Evolutionary conservation across 495 filamentous ascomycete species (phyloP).

Genomic region (Penicillium ochrochloron): DNA sequence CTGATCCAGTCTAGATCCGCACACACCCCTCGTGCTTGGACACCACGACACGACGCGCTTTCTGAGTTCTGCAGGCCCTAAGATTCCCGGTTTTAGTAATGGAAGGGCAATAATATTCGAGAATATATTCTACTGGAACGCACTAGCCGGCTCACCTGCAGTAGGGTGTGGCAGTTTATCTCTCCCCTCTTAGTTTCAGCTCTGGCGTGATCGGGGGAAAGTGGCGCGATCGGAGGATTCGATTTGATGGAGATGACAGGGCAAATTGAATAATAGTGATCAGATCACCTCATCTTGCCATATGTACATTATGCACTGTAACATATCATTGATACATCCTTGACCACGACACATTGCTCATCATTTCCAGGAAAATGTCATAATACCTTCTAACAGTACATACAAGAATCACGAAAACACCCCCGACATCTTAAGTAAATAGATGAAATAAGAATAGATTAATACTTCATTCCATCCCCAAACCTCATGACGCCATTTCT

Average conservation of each 20-base stretch:
- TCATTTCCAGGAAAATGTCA: not conserved
- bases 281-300: not conserved
- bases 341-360: not conserved
- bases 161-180: slow-evolving; percentile 1
- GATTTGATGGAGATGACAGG: not conserved
- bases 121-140: not conserved
- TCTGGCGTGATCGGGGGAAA: slow-evolving; percentile 5
- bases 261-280: not conserved
- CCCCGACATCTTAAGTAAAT: not conserved
- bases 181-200: not conserved
- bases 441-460: not conserved
- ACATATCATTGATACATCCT: too few species aligned
- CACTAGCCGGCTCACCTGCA: slow-evolving; percentile 3
- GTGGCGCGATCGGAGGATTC: slow-evolving; percentile 2
- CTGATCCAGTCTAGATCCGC: slow-evolving; percentile 5
- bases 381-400: not conserved
- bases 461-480: not conserved
- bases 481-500: not conserved
- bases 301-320: not conserved
- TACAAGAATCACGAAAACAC: not conserved
- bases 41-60: not conserved
- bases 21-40: not conserved
- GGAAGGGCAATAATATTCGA: not conserved
- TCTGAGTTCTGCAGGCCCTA: not conserved
- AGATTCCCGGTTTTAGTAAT: not conserved